Percentiles rank a stretch among this genome's conserved stretches.
phyloP scores from a whole-genome alignment of 352 stramenopile species.

The Thalassiosira mediterranea region DNA sequence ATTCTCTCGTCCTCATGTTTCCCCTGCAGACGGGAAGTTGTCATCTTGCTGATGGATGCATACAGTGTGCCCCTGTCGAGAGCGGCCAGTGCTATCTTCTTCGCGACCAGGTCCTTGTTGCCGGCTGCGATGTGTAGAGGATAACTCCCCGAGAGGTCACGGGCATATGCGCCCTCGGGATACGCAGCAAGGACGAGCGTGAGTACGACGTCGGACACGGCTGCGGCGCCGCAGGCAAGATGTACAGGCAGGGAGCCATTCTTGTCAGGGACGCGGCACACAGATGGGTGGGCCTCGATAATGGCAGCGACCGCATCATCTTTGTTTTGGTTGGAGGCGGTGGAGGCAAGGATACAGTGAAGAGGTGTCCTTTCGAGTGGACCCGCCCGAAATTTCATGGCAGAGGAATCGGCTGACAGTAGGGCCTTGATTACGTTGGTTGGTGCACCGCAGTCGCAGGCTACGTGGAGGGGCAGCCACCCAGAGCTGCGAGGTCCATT shows the following conservation, averaged over 20 bases:
- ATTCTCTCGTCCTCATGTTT: conserved; percentile 19
- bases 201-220: conserved; percentile 19
- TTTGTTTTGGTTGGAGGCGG: background rate
- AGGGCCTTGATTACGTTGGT: conserved; percentile 31
- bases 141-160: conserved; percentile 20
- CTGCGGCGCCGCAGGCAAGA: conserved; percentile 10
- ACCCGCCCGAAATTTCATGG: background rate
- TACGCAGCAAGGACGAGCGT: conserved; percentile 29
- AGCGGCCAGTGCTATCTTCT: conserved; percentile 25
- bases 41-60: conserved; percentile 47
- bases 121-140: conserved; percentile 19
- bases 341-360: conserved; percentile 21
- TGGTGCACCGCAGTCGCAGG: conserved; percentile 24
- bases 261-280: conserved; percentile 8
- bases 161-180: conserved; percentile 32
- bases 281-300: conserved; percentile 21
- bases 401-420: conserved; percentile 10
- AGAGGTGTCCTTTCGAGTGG: conserved; percentile 14
- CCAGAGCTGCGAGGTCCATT: background rate
- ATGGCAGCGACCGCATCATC: conserved; percentile 10
- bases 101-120: conserved; percentile 24
- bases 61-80: conserved; percentile 38
- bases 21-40: conserved; percentile 4
- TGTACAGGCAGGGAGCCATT: conserved; percentile 31
- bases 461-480: conserved; percentile 20